Evolutionary conservation across 345 rosid genomes (phyloP), one percentile per base, ranked within the genome.

Genomic region (Barbarea vulgaris): DNA sequence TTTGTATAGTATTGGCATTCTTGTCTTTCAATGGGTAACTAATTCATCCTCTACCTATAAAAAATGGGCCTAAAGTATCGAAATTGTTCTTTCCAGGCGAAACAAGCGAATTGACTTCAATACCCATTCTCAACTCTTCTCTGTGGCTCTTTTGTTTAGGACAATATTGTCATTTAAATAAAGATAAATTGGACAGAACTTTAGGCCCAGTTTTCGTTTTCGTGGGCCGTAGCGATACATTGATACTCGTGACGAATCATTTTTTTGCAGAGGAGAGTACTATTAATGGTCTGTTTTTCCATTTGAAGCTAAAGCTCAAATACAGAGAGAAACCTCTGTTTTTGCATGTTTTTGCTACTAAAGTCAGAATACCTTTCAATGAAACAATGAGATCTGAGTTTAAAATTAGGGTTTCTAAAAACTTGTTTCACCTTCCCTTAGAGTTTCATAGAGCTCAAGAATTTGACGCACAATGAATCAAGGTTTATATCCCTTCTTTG

Each of bases 321-420:
- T 52, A 41, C 72, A 67, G 78, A 75, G 73, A 24, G 25, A 36
- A 9, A 6, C 9, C 72, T 66, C 79, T 67, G 79, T 67, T 65
- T 44, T 46, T 19, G 48, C 63, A 37, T 55, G 9, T 56, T 65
- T 55, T 34, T 57, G 48, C 73, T 27, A 67, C 46, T 65, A 56
- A 54, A 5, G 31, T 58, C 36, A 11, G 27, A 11, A 28, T 18
- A 24, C 10, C 30, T 6, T 47, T 36, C 1, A n/a, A 27, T 28
- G 19, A 12, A 53, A 41, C 47, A 41, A 17, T 11, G 7, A 54
- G 30, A 56, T 44, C 50, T 15, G 28, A 0, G 18, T 13, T 12
- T 8, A 63, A 39, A 59, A 3, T 34, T 33, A 33, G 25, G 59
- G 44, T 60, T 62, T 71, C 4, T 12, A 36, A 37, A 12, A 37